These are phyloP conservation scores for Leptographium wingfieldii DNA, from an alignment of 2,329 filamentous ascomycete species.

Conservation along the genomic window DNA sequence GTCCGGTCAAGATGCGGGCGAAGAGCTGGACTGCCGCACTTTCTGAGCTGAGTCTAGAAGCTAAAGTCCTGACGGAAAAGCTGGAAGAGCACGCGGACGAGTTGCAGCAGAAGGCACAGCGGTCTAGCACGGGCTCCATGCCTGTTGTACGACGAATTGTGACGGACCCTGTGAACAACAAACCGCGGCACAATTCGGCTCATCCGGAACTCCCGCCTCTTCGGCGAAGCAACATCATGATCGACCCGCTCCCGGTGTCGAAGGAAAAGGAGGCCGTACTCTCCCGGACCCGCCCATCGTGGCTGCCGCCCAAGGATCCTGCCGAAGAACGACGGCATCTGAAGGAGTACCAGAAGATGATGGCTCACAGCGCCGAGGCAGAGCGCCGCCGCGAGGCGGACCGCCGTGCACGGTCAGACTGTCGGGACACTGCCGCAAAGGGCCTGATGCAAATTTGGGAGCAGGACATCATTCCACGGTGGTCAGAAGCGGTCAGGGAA, in stretches of 20 bases:
- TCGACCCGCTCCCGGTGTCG: constrained; percentile 70
- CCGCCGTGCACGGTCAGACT: constrained; percentile 36
- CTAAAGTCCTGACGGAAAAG: constrained; percentile 62
- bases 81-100: constrained; percentile 66
- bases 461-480: constrained; percentile 61
- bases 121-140: constrained; percentile 25
- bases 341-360: constrained; percentile 75
- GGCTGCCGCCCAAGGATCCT: constrained; percentile 77
- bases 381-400: constrained; percentile 46
- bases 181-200: constrained; percentile 50
- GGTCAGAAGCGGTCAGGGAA: constrained; percentile 57
- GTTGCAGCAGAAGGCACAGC: constrained; percentile 34
- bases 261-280: constrained; percentile 79
- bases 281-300: constrained; percentile 67
- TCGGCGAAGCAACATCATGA: constrained; percentile 65
- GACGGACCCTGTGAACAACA: constrained; percentile 26
- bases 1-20: constrained; percentile 40
- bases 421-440: constrained; percentile 41
- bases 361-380: constrained; percentile 48
- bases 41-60: constrained; percentile 57
- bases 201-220: constrained; percentile 57
- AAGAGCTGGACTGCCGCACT: constrained; percentile 66
- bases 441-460: constrained; percentile 57
- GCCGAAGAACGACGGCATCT: constrained; percentile 84
- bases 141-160: constrained; percentile 20